Base-by-base conservation (phyloP, 2,329 filamentous ascomycete species). In the Fusarium solani-melongenae region DNA sequence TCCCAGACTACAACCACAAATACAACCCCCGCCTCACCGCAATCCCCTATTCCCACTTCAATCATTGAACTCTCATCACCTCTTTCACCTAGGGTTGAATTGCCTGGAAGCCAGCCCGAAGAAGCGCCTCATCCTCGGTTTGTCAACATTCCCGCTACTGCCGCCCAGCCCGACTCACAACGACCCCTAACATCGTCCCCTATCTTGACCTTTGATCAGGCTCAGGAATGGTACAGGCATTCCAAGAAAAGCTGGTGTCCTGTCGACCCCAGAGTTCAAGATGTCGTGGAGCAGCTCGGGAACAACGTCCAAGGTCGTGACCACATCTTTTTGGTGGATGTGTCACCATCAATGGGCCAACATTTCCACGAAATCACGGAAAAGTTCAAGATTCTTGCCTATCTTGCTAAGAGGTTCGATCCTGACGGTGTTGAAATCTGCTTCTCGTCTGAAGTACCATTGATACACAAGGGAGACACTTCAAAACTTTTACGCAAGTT, bases 301-400 rank as follows among this genome's bases (percentile, higher is more conserved):
- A 53, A 7, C 9, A 58, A 46, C 29, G 63, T 72, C 0, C 10
- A 27, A 11, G 38, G 46, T 4, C 51, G 70, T 6, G 70, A 70
- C 29, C 61, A 70, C 11, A 53, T 72, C 0, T 70, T 67, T 53
- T 64, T 64, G 27, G 46, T 72, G n/a, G 67, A 72, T 8, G 57
- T 33, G 3, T 72, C 70, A 3, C 1, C 6, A n/a, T 49, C 67
- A 6, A 72, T 72, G 70, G 2, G 11, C 1, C 10, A 20, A 6
- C 24, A 67, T 29, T 31, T 36, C 4, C 2, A 6, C 1, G 38
- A 64, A 10, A n/a, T 44, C 14, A 20, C 8, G 15, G 22, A 57
- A 2, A 57, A 15, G 2, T 69, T 70, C 17, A 7, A 58, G 27
- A 20, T 36, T 5, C 49, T 67, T 17, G 44, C 60, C 17, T 67